Evolutionary conservation across 164 flowering plant species (phyloP), one percentile per base, ranked within the genome.

Genomic region (Aristolochia fimbriata): DNA sequence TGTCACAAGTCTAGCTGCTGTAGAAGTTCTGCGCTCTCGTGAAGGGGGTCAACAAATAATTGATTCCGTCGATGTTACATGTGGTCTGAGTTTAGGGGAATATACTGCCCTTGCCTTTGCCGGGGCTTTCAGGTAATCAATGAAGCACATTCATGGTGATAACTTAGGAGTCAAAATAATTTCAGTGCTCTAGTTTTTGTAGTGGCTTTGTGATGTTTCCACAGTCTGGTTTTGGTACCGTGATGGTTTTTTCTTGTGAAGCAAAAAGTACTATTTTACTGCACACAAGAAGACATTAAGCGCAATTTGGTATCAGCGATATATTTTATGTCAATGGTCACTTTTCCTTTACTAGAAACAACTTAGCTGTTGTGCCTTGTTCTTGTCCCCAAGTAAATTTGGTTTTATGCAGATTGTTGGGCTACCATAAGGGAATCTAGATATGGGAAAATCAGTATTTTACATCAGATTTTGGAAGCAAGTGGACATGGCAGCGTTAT

Each of bases 21-120:
- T 94, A 25, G 99, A 91, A 76, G 60, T 88, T 59, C 78, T 94
- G 31, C 88, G 96, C 51, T 79, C 89, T 69, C 90, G 87, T 58
- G 99, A 91, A 23, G 97, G 96, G 65, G 97, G 97, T 33, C 96
- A 86, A 73, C 84, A 84, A 67, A 87, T 91, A 68, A 86, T 94
- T 70, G 93, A 94, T 68, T 91, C 95, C 47, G 88, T 84, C 31
- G 97, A 94, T 79, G 96, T 94, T 47, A 88, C 97, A n/a, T 91
- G 99, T 68, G 99, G 97, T 62, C 82, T 94, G 58, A 94, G 99
- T 67, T 80, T 94, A 80, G 99, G 99, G 73, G 99, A 94, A 73
- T 94, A 90, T 66, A 93, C 99, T 70, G 99, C 99, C 61, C 80
- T 94, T 65, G 96, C 97, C 71, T 94, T 91, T 84, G 84, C 99